Evolutionary conservation across 306 rosid genomes (phyloP).

Genomic region (Malus fusca): DNA sequence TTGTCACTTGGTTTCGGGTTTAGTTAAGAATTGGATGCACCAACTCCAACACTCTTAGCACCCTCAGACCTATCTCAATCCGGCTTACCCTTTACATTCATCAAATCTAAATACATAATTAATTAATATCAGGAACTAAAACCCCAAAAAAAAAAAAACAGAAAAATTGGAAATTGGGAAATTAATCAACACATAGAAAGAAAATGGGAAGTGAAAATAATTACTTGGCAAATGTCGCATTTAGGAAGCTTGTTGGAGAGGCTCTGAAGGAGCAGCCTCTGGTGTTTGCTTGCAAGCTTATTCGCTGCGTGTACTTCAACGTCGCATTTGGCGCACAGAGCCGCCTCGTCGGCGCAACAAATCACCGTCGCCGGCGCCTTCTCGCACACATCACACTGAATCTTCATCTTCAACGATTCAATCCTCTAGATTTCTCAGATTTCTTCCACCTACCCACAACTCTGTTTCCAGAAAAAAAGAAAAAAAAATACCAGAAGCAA

Average conservation of each 20-base stretch:
- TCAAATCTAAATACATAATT: no score
- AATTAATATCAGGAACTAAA: no score
- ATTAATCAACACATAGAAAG: neutral
- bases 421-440: neutral
- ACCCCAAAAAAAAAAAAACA: neutral
- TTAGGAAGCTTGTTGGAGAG: constrained; percentile 82
- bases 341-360: constrained; percentile 96
- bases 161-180: neutral
- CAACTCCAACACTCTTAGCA: neutral
- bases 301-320: constrained; percentile 95
- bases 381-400: constrained; percentile 99
- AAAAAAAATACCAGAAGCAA: neutral
- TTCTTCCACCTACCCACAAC: neutral
- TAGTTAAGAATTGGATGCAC: neutral
- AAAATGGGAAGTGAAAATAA: constrained; percentile 4
- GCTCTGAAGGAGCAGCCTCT: constrained; percentile 80
- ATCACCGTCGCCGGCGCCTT: constrained; percentile 87
- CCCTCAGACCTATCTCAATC: no score
- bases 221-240: constrained; percentile 96
- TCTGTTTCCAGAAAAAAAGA: neutral
- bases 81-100: no score
- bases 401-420: constrained; percentile 43
- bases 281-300: constrained; percentile 96
- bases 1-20: neutral
- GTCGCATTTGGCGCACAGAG: constrained; percentile 83